Base-by-base conservation (phyloP, 148 eudicot species). In the Cornus kousa region DNA sequence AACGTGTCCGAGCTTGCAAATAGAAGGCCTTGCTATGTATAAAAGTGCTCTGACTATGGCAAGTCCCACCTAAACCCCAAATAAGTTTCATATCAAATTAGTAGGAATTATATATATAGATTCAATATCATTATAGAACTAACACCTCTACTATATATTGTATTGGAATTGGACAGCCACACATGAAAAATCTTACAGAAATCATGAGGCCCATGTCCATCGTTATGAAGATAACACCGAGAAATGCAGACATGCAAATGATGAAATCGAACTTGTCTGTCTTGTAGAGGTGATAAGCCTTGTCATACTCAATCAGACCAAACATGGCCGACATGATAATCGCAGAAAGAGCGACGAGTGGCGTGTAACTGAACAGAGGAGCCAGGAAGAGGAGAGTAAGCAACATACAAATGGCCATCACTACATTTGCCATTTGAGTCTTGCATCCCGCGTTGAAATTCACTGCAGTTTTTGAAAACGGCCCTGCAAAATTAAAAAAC, bases 401-500 rank as follows among this genome's bases (percentile, higher is more conserved):
- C 90, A 93, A 57, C 93, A 96, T 86, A 50, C 89, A 85, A 1
- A 87, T 7, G 9, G 97, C 88, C 93, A 88, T 89, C 28, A 93
- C 94, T 8, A 92, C 86, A 53, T 93, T 96, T 1, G 99, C 59
- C 97, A 96, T 94, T 64, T 84, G 86, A 1, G 97, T 86, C 75
- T 81, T 93, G 80, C 95, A 89, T 7, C 99, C 99, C 0, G 99
- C 95, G 13, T 88, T 94, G 79, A 75, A 83, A 67, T 96, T 96
- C 39, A 96, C 99, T 2, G 99, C 99, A 0, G 99, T 92, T 81
- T 90, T 91, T 9, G 99, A 96, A 84, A 96, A 96, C 35, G 99
- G 99, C 67, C 99, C 98, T 92, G 80, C 83, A 82, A 48, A 48
- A 7, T 48, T 46, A 46, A 3, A 1, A 2, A 2, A 35, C 0